Percentiles rank a stretch among this genome's conserved stretches.
These are phyloP conservation scores for Carex pumila DNA, from an alignment of 176 grass and related monocot genomes.

Conservation along the genomic window DNA sequence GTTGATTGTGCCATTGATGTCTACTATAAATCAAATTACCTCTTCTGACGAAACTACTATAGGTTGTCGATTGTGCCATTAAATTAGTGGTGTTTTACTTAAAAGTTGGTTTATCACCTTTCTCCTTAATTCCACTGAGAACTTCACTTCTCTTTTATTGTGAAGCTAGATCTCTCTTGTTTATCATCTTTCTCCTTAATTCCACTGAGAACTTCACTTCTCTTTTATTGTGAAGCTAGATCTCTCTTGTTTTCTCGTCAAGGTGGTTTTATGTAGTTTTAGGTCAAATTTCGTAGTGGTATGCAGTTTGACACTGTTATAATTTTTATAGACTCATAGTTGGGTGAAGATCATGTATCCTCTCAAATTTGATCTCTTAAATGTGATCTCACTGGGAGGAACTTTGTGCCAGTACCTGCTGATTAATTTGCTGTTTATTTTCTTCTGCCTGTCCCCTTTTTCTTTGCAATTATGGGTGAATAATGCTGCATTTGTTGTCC, in stretches of 20 bases:
- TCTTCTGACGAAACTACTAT: background rate
- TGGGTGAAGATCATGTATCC: background rate
- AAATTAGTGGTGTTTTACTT: background rate
- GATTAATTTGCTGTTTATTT: background rate
- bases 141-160: conserved; percentile 6
- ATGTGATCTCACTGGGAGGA: background rate
- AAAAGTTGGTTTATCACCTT: background rate
- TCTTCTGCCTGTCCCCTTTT: background rate
- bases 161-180: background rate
- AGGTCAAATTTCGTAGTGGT: background rate
- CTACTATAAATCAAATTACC: background rate
- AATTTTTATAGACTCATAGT: background rate
- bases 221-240: conserved; percentile 5
- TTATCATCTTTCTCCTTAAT: background rate
- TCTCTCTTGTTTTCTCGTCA: background rate
- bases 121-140: background rate
- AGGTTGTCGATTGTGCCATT: background rate
- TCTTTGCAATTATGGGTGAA: background rate
- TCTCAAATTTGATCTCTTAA: background rate
- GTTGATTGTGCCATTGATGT: background rate
- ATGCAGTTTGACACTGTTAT: background rate
- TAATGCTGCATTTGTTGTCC: background rate
- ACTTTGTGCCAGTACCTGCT: background rate
- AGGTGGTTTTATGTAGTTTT: background rate
- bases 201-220: conserved; percentile 1